Base-by-base conservation (phyloP, 2,329 filamentous ascomycete genomes). In the Tolypocladium sp. region DNA sequence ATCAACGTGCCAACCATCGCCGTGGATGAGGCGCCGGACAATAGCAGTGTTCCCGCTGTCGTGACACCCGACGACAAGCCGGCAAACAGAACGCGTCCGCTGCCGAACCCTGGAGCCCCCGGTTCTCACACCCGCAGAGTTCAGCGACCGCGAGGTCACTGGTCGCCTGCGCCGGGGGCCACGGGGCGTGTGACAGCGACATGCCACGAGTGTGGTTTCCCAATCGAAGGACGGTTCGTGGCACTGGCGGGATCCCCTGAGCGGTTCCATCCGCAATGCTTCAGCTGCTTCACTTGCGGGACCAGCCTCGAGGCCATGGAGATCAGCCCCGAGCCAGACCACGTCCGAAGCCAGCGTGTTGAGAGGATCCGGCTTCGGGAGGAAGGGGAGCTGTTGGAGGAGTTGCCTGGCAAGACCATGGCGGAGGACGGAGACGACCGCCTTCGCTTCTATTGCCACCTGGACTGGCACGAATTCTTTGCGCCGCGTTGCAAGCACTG, bases 401-500 rank as follows among this genome's bases (percentile, higher is more conserved):
- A 90, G 60, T 77, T 81, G 56, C 85, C 85, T 2, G 83, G 82
- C 37, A 77, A 84, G 70, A 87, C 85, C 13, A 82, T 82, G 73
- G 81, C 81, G 3, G 87, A 90, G 63, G 89, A 93, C 66, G 87
- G 88, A 49, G 89, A 93, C 70, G 82, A 84, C 42, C 80, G 85
- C 13, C 76, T 91, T 53, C 86, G 93, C 13, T 97, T 97, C 81
- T 99, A 90, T 77, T 99, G 94, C 75, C 93, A 97, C 71, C 83
- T 99, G n/a, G 94, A 99, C 77, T 99, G 92, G 84, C 94, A 99
- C 73, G 94, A 99, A 75, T 79, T 89, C 58, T 99, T 91, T 74
- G 92, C 90, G 38, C 94, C 94, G 5, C 86, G 91, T 49, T 99
- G 94, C 81, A 94, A 94, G 76, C 92, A 90, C 72, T 99, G 94